Evolutionary conservation across 208 protist genomes (phyloP), one percentile per base, ranked within the genome.

Genomic region (Acanthamoeba castellanii): DNA sequence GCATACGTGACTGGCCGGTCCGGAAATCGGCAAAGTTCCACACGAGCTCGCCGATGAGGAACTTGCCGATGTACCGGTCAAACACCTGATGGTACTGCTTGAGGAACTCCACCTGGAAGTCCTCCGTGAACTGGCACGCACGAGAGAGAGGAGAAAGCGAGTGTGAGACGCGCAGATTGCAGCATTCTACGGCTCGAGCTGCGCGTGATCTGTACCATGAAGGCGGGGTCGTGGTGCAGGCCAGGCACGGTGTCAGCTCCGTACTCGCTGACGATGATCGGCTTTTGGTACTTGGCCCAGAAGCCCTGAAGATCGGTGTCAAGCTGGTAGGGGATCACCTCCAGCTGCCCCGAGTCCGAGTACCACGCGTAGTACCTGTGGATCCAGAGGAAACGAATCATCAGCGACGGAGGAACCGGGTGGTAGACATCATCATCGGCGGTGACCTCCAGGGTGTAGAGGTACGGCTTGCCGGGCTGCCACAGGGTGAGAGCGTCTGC

Each of bases 21-120:
- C 74, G n/a, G 74, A 84, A 84, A 37, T 84, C 74, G 5, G 74
- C 74, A 57, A 84, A 84, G 42, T 84, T 84, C 74, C 74, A 84
- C 34, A 84, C 74, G 42, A 84, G 74, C 74, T 84, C 74, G 20
- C 74, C 74, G 42, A 84, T 84, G 37, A 84, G 74, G 74, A n/a
- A 84, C 74, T 84, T 84, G 74, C 74, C 74, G 74, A 84, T 84
- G 74, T 57, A 84, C 37, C 2, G 34, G 27, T 84, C 74, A 32
- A 84, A 84, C 42, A 84, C 74, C 42, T 25, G 8, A 37, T 84
- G 74, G 74, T 84, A 84, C 74, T 84, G 42, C 74, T 84, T 50
- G 13, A 84, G 32, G 74, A 84, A 84, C 9, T 4, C 74, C 42
- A 84, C 74, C 22, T 84, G 74, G 74, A 84, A 84, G 37, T 84